Evolutionary conservation across 306 rosid genomes (phyloP), one percentile per base, ranked within the genome.

Genomic region (Alnus rubra): DNA sequence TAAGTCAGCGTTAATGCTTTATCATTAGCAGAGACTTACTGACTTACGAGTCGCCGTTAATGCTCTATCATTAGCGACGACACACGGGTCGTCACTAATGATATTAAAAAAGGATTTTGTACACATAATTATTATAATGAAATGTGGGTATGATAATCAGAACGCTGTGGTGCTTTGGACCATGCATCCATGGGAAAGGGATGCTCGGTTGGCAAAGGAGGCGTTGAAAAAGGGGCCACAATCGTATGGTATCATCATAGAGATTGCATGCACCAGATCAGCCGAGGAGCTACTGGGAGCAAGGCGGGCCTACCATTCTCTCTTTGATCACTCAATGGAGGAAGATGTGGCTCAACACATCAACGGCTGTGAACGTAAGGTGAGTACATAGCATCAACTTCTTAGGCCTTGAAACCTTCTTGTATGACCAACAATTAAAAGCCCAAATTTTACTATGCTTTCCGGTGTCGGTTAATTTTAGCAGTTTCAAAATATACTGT

Each of bases 111-210:
- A 42, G 45, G 44, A 6, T 42, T 42, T 42, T 42, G 7, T 42
- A 5, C 45, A 42, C 45, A 5, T 42, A 42, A 42, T 42, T 42
- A 42, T 35, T 42, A 42, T 35, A 68, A 5, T 51, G 49, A 69
- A 56, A 42, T 64, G 76, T 75, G 60, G 58, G 7, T 53, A 33
- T 42, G 45, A 59, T 49, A 7, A 59, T 78, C 84, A 95, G 98
- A 90, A 88, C 73, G 96, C 97, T 37, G 89, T 89, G 83, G 94
- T 93, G 58, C 73, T 88, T 42, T 91, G 99, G 99, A 74, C 90
- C 13, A 93, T 92, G 94, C 98, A 95, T 80, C 98, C 98, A 48
- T 95, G 98, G 98, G 99, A 95, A 84, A 87, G 98, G 64, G 99
- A 95, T 81, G 99, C 99, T 10, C 96, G 96, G 74, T 81, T 93